These are phyloP conservation scores for Podospora comata DNA, from an alignment of 495 filamentous ascomycete species.

Conservation along the genomic window DNA sequence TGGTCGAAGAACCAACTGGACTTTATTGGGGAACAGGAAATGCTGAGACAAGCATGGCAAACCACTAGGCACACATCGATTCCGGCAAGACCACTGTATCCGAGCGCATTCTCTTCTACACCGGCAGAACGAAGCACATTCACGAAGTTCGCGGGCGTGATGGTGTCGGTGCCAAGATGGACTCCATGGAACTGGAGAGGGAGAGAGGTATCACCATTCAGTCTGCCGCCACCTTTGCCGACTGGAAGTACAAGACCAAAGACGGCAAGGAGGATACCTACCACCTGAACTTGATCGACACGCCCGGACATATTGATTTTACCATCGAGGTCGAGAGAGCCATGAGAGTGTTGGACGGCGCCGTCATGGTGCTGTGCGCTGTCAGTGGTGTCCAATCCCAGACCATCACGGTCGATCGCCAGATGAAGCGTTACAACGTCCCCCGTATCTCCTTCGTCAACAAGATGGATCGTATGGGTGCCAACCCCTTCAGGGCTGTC, in stretches of 20 bases:
- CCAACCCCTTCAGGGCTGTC: conserved; percentile 96
- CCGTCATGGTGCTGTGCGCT: conserved; percentile 97
- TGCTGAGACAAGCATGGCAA: conserved; percentile 26
- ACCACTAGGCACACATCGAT: conserved; percentile 87
- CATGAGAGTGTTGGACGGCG: conserved; percentile 91
- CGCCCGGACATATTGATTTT: conserved; percentile 98
- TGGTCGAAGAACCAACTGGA: background rate
- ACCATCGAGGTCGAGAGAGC: conserved; percentile 99
- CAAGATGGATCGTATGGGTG: conserved; percentile 99
- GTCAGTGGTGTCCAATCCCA: conserved; percentile 97
- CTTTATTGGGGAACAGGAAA: background rate
- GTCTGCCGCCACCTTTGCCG: conserved; percentile 95
- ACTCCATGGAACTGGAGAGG: conserved; percentile 97
- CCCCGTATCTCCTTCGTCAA: conserved; percentile 95
- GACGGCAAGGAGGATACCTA: conserved; percentile 81
- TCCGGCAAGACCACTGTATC: conserved; percentile 97
- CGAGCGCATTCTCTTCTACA: conserved; percentile 98
- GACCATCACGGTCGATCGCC: conserved; percentile 96
- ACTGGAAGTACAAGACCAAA: conserved; percentile 77
- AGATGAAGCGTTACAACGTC: conserved; percentile 98
- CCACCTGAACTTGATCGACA: conserved; percentile 98
- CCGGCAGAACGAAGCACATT: conserved; percentile 91
- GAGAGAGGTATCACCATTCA: conserved; percentile 99
- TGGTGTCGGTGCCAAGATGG: conserved; percentile 97
- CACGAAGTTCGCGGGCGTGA: conserved; percentile 97